Evolutionary conservation across 2,329 filamentous ascomycete genomes (phyloP), one percentile per base, ranked within the genome.

Genomic region (Thelonectria olida): DNA sequence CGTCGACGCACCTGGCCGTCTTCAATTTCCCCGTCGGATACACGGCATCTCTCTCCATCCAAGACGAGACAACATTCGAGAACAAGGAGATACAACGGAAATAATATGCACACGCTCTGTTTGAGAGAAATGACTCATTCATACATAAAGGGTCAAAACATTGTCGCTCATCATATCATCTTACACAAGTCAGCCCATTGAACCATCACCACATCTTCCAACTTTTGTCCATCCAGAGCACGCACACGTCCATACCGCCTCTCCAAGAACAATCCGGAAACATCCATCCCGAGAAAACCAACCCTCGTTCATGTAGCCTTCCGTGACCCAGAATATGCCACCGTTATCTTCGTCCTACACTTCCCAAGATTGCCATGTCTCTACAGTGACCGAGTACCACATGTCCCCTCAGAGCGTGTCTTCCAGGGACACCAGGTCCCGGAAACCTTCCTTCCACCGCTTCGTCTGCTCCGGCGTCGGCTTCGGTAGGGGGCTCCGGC

Each of bases 381-480:
- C 59, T 36, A 28, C 62, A 59, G 47, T 13, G 36, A 17, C 10
- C 25, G 23, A 25, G 53, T 61, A 49, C 39, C 50, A 53, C 54
- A 23, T 49, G 54, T 39, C 44, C 42, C 17, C 47, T 70, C 56
- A 84, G 53, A 84, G 67, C 13, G 78, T 79, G 74, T 83, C 84
- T 73, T 88, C 85, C 64, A 87, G 68, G 49, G 79, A 63, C 41
- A 85, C 75, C 47, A 87, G 71, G 27, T 85, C 84, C 61, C 81
- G 76, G 75, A 85, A 88, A 12, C 82, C 83, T 58, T 87, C 84
- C 69, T 84, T 85, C 84, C 83, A 87, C 64, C 74, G 78, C 62
- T 75, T 75, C 17, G 72, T 74, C 73, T 87, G 79, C 62, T 85
- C 83, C 54, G 74, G 65, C 27, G 80, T 81, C 45, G 85, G 85